Evolutionary conservation across 225 moss, liverwort and hornwort species (phyloP), one percentile per base, ranked within the genome.

Genomic region (Bryoerythrophyllum caledonicum): DNA sequence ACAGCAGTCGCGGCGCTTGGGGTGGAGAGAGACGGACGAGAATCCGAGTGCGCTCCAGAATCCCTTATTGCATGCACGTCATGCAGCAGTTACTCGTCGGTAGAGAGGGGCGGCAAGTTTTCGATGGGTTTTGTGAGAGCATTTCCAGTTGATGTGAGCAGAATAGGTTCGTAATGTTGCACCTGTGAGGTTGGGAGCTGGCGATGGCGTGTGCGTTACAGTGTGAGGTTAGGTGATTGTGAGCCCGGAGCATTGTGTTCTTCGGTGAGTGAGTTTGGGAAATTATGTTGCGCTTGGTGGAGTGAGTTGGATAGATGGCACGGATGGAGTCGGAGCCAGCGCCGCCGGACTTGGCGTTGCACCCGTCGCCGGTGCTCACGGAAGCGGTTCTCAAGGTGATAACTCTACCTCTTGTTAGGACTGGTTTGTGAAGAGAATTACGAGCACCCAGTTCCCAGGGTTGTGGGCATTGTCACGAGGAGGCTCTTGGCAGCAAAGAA

Each of bases 321-420:
- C 79, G 74, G 69, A 74, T 73, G 75, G 80, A 70, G 55, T 23
- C 72, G 60, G 73, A 69, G 62, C 63, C 38, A 21, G 68, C 68
- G 32, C 28, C 67, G 60, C 28, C 67, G 60, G 60, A 78, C 24
- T 63, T 85, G 72, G 60, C 68, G 7, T 60, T 85, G 72, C 82
- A 88, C 55, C 87, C 85, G 26, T 85, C 87, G 5, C 87, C 87
- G 44, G 75, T 88, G 40, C 85, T 88, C 4, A 26, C 75, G 60
- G 82, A 88, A 75, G 87, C 87, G 5, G 85, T 88, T 72, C 77
- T 82, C 0, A 88, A 88, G 87, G 87, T 88, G 69, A 75, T 0
- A 74, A 14, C 32, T 66, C 40, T 46, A 35, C 19, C 34, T 43
- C n/a, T 23, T 55, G 27, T 8, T 4, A 63, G 19, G 11, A 63